Evolutionary conservation across 1,139 yeast species (phyloP).

Genomic region (Kodamaea sp.): DNA sequence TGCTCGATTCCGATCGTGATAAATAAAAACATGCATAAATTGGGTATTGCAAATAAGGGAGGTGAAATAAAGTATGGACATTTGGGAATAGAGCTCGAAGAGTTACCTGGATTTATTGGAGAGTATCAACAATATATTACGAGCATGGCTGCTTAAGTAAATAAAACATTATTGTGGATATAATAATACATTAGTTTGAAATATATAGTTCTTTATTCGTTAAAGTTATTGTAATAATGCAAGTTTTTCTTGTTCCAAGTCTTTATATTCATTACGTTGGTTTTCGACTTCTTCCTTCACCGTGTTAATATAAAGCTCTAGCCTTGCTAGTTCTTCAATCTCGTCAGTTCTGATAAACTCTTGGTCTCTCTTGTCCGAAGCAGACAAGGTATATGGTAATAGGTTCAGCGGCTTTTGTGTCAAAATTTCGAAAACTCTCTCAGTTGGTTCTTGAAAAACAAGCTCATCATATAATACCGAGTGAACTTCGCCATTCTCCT

Average conservation of each 20-base stretch:
- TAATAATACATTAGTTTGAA: not conserved
- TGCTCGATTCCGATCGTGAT: slow-evolving; percentile 22
- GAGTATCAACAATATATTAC: slow-evolving; percentile 19
- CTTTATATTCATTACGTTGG: slow-evolving; percentile 48
- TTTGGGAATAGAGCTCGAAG: slow-evolving; percentile 16
- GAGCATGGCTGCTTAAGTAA: not conserved
- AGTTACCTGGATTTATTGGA: slow-evolving; percentile 19
- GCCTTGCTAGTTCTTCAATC: slow-evolving; percentile 71
- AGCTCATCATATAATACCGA: slow-evolving; percentile 83
- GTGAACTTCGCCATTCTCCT: slow-evolving; percentile 49
- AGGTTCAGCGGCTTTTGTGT: slow-evolving; percentile 74
- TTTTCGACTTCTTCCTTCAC: slow-evolving; percentile 57
- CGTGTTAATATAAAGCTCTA: slow-evolving; percentile 61
- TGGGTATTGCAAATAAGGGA: slow-evolving; percentile 3
- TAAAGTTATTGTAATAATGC: slow-evolving; percentile 33
- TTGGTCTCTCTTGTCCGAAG: slow-evolving; percentile 40
- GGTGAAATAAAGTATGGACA: slow-evolving; percentile 8
- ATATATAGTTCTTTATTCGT: not conserved
- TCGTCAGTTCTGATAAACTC: slow-evolving; percentile 52
- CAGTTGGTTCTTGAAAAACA: slow-evolving; percentile 95
- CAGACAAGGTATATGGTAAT: slow-evolving; percentile 57
- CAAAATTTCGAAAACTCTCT: slow-evolving; percentile 71
- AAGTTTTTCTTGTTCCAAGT: slow-evolving; percentile 46
- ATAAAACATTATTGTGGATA: not conserved
- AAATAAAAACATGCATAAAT: slow-evolving; percentile 2